A percentile compares a stretch with the other conserved stretches of the same genome.
phyloP scores from a whole-genome alignment of 2,329 filamentous ascomycete species.

The Alternaria longipes region DNA sequence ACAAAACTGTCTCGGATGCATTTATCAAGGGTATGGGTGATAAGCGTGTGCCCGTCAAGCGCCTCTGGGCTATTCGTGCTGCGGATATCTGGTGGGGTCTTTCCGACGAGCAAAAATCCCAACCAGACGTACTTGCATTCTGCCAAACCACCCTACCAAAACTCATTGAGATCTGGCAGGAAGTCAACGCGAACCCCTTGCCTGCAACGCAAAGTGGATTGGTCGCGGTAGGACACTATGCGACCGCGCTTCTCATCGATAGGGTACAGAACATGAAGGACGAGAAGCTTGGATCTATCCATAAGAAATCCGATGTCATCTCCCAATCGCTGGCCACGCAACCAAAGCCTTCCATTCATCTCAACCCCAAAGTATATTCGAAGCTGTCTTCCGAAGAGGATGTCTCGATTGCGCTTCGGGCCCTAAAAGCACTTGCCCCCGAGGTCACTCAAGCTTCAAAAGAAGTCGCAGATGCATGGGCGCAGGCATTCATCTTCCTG shows the following conservation, averaged over 20 bases:
- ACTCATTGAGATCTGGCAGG: conserved; percentile 76
- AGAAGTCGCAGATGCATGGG: conserved; percentile 75
- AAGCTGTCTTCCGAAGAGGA: conserved; percentile 81
- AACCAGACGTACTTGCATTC: conserved; percentile 58
- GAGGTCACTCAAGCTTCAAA: conserved; percentile 61
- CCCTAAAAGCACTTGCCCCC: conserved; percentile 70
- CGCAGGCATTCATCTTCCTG: conserved; percentile 83
- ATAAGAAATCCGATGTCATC: conserved; percentile 70
- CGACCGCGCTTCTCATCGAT: conserved; percentile 68
- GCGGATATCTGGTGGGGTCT: conserved; percentile 74
- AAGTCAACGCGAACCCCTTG: conserved; percentile 79
- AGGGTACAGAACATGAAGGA: conserved; percentile 64
- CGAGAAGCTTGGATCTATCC: conserved; percentile 64
- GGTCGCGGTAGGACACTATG: conserved; percentile 80
- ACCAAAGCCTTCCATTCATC: conserved; percentile 87
- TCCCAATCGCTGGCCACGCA: conserved; percentile 73
- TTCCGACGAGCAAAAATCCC: conserved; percentile 58
- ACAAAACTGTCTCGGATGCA: conserved; percentile 73
- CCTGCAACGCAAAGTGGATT: conserved; percentile 82
- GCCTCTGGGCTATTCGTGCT: conserved; percentile 79
- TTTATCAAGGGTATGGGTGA: conserved; percentile 85
- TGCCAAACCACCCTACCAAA: conserved; percentile 62
- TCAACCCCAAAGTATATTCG: conserved; percentile 84
- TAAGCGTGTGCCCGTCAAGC: conserved; percentile 80
- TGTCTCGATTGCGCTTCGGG: conserved; percentile 76